phyloP scores from a whole-genome alignment of 176 grass and related monocot species.

The Aegilops longissima region DNA sequence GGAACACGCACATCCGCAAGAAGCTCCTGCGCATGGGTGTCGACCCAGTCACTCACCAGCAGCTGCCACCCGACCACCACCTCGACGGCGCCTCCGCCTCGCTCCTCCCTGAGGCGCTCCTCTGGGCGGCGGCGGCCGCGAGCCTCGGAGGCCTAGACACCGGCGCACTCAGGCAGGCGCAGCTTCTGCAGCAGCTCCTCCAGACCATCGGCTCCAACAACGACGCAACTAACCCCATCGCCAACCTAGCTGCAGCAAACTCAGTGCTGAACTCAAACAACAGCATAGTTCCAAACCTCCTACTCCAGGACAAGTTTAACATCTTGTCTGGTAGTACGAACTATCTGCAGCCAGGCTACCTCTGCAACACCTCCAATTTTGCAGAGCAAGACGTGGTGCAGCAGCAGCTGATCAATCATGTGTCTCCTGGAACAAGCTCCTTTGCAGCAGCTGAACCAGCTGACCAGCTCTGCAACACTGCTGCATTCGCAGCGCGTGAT shows the following conservation, averaged over 20 bases:
- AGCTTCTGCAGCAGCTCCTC: slow-evolving; percentile 42
- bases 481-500: background rate
- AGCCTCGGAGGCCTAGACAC: slow-evolving; percentile 24
- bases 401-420: background rate
- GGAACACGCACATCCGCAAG: slow-evolving; percentile 71
- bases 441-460: background rate
- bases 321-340: background rate
- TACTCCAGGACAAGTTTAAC: slow-evolving; percentile 19
- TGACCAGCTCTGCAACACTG: background rate
- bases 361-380: background rate
- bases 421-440: background rate
- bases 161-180: slow-evolving; percentile 24
- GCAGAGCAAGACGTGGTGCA: background rate
- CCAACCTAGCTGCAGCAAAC: slow-evolving; percentile 5
- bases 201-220: slow-evolving; percentile 2
- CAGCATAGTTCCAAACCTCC: background rate
- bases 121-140: background rate
- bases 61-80: slow-evolving; percentile 23
- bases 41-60: slow-evolving; percentile 72
- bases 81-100: background rate
- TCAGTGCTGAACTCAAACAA: background rate
- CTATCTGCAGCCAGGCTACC: background rate
- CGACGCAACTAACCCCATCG: background rate
- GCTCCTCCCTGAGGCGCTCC: background rate
- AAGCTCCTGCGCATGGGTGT: slow-evolving; percentile 63